Evolutionary conservation across 2,329 filamentous ascomycete species (phyloP).

Genomic region (Diaporthe capsici): DNA sequence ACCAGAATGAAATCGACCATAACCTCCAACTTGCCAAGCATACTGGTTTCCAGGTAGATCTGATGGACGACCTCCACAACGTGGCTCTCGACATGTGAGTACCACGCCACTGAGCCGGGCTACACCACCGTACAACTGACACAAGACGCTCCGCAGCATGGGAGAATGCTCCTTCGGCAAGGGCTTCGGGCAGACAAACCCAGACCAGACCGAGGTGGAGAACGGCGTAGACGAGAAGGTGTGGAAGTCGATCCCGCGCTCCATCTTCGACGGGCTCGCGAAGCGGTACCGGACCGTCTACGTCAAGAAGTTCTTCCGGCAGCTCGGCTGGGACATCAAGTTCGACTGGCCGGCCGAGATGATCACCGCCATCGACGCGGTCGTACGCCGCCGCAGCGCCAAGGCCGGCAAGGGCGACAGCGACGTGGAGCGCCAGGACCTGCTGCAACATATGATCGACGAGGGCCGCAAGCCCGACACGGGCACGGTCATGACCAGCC

Average conservation of each 20-base stretch:
- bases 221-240: constrained; percentile 43
- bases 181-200: constrained; percentile 48
- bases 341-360: constrained; percentile 45
- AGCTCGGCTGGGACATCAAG: constrained; percentile 42
- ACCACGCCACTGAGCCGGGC: neutral
- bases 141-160: constrained; percentile 39
- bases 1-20: constrained; percentile 31
- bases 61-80: constrained; percentile 49
- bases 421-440: constrained; percentile 37
- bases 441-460: constrained; percentile 44
- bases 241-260: constrained; percentile 43
- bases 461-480: constrained; percentile 39
- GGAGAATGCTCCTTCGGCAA: constrained; percentile 48
- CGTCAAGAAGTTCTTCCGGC: constrained; percentile 42
- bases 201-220: constrained; percentile 38
- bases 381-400: constrained; percentile 34
- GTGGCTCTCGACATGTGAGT: constrained; percentile 47
- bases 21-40: constrained; percentile 31
- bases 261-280: constrained; percentile 43
- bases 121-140: neutral
- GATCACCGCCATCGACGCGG: constrained; percentile 42
- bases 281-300: constrained; percentile 43
- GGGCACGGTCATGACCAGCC: constrained; percentile 41
- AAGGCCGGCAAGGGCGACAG: neutral
- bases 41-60: constrained; percentile 44